Evolutionary conservation across 2,329 filamentous ascomycete species (phyloP), one percentile per base, ranked within the genome.

Genomic region (Pestalotiopsis sp.): DNA sequence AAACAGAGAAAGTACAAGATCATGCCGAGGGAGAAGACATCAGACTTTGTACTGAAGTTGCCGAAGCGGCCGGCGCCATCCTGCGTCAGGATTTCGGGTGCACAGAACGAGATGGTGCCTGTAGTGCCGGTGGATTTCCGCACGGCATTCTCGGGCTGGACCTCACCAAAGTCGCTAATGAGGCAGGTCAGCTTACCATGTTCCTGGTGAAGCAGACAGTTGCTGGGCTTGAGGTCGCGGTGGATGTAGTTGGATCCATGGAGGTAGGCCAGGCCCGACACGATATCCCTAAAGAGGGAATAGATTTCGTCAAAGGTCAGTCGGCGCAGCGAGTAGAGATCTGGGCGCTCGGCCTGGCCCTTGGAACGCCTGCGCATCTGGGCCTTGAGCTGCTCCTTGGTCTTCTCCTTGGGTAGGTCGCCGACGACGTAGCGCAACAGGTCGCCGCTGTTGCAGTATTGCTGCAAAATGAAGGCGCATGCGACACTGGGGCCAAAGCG

Each of bases 1-100:
- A 99, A 99, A 78, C 96, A 99, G 86, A 99, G 92, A 77, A 99
- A 99, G 79, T 98, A 97, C 3, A 99, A 86, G 68, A 98, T 98
- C 95, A 99, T 98, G 63, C 96, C 96, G 0, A 99, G 84, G 1
- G 95, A 98, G 80, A 99, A 99, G n/a, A 99, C 92, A 76, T 99
- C 96, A 0, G 95, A 98, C 77, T 98, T 99, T 31, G 94, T 95
- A 0, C 94, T 97, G 76, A 99, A 99, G 77, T 98, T 97, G 7
- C 93, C 94, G 74, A 93, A 95, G 0, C 87, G 87, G 0, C 95
- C 95, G 36, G 84, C 85, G 0, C 87, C 81, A 68, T 90, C 91
- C 72, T 88, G 87, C 65, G 88, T 90, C 38, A 99, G 84, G 0
- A 99, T 97, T 80, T 99, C 96, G 0, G 96, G 96, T 0, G 96